Evolutionary conservation across 1,284 basidiomycete genomes (phyloP).

Genomic region (Cronartium quercuum): DNA sequence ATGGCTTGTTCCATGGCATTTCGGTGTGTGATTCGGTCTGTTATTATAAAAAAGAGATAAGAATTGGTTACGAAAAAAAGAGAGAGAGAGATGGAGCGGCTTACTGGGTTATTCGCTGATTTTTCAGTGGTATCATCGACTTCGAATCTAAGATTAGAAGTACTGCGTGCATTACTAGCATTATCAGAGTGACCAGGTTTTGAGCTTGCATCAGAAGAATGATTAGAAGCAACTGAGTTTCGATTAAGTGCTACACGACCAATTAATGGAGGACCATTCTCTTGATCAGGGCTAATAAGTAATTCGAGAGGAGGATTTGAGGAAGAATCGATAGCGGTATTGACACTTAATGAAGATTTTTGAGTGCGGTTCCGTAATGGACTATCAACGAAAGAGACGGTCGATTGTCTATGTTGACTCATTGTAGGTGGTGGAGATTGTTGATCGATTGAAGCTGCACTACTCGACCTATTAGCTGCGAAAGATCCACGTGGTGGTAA

Average conservation of each 20-base stretch:
- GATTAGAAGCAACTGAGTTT: not conserved
- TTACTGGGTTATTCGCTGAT: not conserved
- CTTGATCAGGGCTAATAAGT: not conserved
- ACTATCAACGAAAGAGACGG: not conserved
- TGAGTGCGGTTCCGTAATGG: not conserved
- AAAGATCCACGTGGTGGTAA: not conserved
- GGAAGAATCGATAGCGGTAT: not conserved
- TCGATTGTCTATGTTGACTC: not conserved
- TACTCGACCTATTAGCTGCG: not conserved
- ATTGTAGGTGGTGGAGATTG: not conserved
- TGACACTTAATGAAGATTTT: not conserved
- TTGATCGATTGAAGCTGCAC: not conserved
- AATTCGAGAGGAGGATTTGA: not conserved
- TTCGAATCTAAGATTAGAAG: conserved; percentile 24
- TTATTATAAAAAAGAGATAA: not conserved
- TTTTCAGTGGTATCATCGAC: not conserved
- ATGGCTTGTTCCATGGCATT: not conserved
- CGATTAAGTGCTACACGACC: not conserved
- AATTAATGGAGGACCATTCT: not conserved
- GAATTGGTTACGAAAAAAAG: not conserved
- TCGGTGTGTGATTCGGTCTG: not conserved
- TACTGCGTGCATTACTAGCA: not conserved
- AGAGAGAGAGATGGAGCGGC: not conserved
- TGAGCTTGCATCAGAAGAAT: not conserved
- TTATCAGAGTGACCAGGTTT: not conserved